Conservation (phyloP, 2,329 filamentous ascomycete genomes). For the Aspergillus novoparasiticus region DNA sequence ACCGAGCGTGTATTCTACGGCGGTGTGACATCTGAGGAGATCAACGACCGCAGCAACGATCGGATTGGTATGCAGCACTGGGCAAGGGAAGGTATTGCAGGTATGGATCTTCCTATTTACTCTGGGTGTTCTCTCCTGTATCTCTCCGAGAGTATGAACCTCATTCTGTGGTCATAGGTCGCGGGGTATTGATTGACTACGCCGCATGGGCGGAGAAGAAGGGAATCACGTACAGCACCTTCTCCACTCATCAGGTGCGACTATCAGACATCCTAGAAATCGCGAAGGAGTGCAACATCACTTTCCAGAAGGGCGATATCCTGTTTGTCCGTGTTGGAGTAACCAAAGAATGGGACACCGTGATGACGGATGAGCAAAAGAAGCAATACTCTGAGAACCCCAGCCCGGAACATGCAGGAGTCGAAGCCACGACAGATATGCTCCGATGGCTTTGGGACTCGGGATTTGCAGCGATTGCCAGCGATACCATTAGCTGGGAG, state of each 20-base stretch:
- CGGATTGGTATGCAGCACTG: conserved; percentile 54
- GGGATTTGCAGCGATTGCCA: conserved; percentile 59
- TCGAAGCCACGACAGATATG: conserved; percentile 53
- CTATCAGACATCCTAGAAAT: conserved; percentile 41
- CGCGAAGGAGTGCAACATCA: conserved; percentile 46
- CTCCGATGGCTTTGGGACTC: conserved; percentile 63
- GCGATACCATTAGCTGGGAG: conserved; percentile 60
- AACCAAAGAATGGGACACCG: conserved; percentile 44
- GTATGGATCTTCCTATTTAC: conserved; percentile 18
- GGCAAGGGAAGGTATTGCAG: conserved; percentile 52
- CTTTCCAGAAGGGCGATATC: conserved; percentile 55
- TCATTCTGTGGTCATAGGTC: conserved; percentile 35
- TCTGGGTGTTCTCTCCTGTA: neutral
- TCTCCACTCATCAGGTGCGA: conserved; percentile 45
- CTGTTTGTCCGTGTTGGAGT: conserved; percentile 52
- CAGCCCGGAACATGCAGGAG: conserved; percentile 49
- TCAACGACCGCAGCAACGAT: conserved; percentile 46
- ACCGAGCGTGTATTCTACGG: conserved; percentile 52
- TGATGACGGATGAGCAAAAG: conserved; percentile 38
- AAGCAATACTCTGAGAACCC: conserved; percentile 37
- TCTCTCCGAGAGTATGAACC: neutral
- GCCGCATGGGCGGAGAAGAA: conserved; percentile 47
- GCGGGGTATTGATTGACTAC: conserved; percentile 57
- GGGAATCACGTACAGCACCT: conserved; percentile 42
- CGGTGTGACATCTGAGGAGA: conserved; percentile 50